Evolutionary conservation across 2,329 filamentous ascomycete genomes (phyloP).

Genomic region (Sporothrix euskadiensis): DNA sequence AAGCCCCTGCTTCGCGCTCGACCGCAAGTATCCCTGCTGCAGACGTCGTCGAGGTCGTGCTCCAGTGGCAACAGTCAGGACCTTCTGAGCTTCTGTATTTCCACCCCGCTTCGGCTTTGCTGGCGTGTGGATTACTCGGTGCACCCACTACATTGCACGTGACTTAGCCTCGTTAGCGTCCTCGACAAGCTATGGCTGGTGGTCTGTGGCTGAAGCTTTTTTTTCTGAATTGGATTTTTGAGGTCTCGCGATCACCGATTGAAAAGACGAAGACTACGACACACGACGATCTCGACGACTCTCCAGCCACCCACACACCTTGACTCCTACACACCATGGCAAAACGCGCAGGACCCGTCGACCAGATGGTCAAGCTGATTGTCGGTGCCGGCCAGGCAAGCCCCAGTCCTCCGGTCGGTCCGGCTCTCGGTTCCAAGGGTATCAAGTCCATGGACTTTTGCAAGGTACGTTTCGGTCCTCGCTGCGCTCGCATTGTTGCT

Average conservation of each 20-base stretch:
- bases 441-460: conserved; percentile 99
- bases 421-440: conserved; percentile 93
- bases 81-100: background rate
- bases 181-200: background rate
- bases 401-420: conserved; percentile 93
- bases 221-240: conserved; percentile 8
- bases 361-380: conserved; percentile 93
- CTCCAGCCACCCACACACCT: background rate
- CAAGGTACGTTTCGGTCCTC: conserved; percentile 63
- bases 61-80: background rate
- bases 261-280: background rate
- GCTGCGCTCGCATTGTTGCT: background rate
- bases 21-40: background rate
- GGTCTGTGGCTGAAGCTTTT: conserved; percentile 18
- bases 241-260: background rate
- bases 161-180: background rate
- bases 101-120: conserved; percentile 1
- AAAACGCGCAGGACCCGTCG: conserved; percentile 49
- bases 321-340: conserved; percentile 48
- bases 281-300: background rate
- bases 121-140: conserved; percentile 1
- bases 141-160: background rate
- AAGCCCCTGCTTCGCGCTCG: conserved; percentile 11
- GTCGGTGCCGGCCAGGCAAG: conserved; percentile 94
- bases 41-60: background rate